These are phyloP conservation scores for Trichoderma koningii DNA, from an alignment of 2,329 filamentous ascomycete genomes.

Conservation along the genomic window DNA sequence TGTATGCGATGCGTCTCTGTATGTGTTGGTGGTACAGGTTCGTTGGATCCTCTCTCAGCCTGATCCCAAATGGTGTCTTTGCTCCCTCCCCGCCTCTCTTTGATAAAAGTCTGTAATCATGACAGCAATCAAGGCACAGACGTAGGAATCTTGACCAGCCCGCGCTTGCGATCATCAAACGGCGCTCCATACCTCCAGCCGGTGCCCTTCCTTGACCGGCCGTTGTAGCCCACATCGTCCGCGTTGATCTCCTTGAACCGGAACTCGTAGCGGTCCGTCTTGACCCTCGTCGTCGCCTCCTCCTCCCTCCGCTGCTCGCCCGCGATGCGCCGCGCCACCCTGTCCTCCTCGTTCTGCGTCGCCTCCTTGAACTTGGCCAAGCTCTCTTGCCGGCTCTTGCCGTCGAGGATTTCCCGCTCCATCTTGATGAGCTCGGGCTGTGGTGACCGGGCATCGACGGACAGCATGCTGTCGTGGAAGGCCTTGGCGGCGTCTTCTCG, in stretches of 20 bases:
- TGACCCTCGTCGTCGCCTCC: conserved; percentile 47
- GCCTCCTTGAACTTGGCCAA: conserved; percentile 45
- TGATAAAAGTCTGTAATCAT: not conserved
- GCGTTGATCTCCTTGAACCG: conserved; percentile 62
- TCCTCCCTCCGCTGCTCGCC: conserved; percentile 42
- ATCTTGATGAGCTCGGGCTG: conserved; percentile 62
- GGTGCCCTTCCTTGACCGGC: conserved; percentile 53
- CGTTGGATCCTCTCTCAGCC: not conserved
- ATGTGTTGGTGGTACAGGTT: conserved; percentile 16
- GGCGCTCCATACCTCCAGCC: conserved; percentile 68
- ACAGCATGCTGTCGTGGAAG: conserved; percentile 61
- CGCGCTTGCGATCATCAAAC: conserved; percentile 62
- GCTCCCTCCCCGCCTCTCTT: not conserved
- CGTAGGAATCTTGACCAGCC: conserved; percentile 68
- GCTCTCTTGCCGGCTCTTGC: conserved; percentile 43
- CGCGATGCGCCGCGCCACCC: conserved; percentile 40
- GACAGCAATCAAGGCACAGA: conserved; percentile 50
- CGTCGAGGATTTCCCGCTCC: conserved; percentile 51
- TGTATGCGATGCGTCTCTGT: not conserved
- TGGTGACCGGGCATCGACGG: conserved; percentile 62
- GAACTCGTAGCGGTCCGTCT: conserved; percentile 61
- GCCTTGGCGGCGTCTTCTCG: conserved; percentile 66
- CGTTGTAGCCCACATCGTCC: conserved; percentile 57
- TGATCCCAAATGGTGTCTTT: no score
- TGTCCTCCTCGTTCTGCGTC: conserved; percentile 48